Base-by-base conservation (phyloP, 352 stramenopile genomes). In the Phytophthora uliginosa region DNA sequence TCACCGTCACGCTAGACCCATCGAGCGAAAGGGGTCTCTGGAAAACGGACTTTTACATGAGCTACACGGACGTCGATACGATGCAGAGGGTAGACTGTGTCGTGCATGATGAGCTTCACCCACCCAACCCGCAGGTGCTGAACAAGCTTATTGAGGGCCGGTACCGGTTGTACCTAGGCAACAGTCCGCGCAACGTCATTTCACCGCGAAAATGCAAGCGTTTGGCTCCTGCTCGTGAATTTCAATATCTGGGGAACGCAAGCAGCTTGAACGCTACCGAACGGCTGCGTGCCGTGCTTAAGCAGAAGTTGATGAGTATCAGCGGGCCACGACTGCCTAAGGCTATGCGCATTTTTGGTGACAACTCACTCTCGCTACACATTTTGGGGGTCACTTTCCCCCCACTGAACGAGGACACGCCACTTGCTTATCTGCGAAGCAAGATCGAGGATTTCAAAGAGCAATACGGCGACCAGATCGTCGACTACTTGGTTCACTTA, bases 341-440 rank as follows among this genome's bases (percentile, higher is more conserved):
- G 24, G 71, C 82, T 6, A 84, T 93, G 63, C 76, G 84, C 0
- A 75, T 93, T 54, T 86, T 93, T 17, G 81, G 79, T 17, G 74
- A 86, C 13, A 86, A 82, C 36, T 81, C 78, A 3, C 15, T 90
- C 20, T 84, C 86, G 1, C 20, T 95, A 18, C 66, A 81, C 20
- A 55, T 95, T 22, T 69, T 94, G 4, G 83, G 83, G 7, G 31
- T 92, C 52, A 76, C 74, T 13, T 81, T 95, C 34, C 82, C 84
- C 26, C 78, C 86, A 1, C 53, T 95, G 31, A 89, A 72, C 48
- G 86, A 91, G 50, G 88, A 95, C 58, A 91, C 85, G 7, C 88
- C 88, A 12, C 72, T 93, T 52, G 80, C 80, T 26, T 89, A 78
- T 45, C 70, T 91, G 8, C 82, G 88, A 17, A 76, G 74, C 12